Evolutionary conservation across 1,284 basidiomycete genomes (phyloP).

Genomic region (Irpex sp.): DNA sequence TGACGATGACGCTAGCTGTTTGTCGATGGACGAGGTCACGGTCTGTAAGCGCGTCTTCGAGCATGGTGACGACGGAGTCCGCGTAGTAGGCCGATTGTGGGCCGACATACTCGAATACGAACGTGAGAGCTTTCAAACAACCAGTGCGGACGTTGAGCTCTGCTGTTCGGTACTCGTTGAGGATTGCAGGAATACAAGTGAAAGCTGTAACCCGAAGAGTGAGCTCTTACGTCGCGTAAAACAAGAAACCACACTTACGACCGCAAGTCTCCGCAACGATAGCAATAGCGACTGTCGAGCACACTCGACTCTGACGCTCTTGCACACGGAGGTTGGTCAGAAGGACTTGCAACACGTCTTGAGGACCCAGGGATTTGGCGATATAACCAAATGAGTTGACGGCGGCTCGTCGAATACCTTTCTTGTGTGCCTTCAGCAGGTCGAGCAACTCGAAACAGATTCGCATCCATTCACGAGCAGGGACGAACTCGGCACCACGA

Average conservation of each 20-base stretch:
- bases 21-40: slow-evolving; percentile 98
- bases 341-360: slow-evolving; percentile 95
- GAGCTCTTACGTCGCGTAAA: not conserved
- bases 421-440: slow-evolving; percentile 98
- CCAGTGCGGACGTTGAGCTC: slow-evolving; percentile 99
- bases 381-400: slow-evolving; percentile 99
- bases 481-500: slow-evolving; percentile 98
- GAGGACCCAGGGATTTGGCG: slow-evolving; percentile 98
- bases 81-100: slow-evolving; percentile 99
- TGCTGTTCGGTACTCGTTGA: slow-evolving; percentile 98
- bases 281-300: slow-evolving; percentile 97
- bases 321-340: slow-evolving; percentile 97
- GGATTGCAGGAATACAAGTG: slow-evolving; percentile 97
- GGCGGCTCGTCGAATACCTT: slow-evolving; percentile 96
- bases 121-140: slow-evolving; percentile 96
- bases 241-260: slow-evolving; percentile 48
- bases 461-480: slow-evolving; percentile 99
- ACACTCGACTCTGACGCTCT: slow-evolving; percentile 98
- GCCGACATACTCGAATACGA: slow-evolving; percentile 99
- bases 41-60: slow-evolving; percentile 97
- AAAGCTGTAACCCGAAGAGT: slow-evolving; percentile 59
- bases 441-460: slow-evolving; percentile 99
- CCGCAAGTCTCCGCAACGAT: slow-evolving; percentile 98
- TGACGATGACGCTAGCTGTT: slow-evolving; percentile 98
- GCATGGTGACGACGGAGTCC: slow-evolving; percentile 94